Percentiles rank a stretch among this genome's conserved stretches.
These are phyloP conservation scores for Cylindrodendrum hubeiense DNA, from an alignment of 2,329 filamentous ascomycete genomes.

Conservation along the genomic window DNA sequence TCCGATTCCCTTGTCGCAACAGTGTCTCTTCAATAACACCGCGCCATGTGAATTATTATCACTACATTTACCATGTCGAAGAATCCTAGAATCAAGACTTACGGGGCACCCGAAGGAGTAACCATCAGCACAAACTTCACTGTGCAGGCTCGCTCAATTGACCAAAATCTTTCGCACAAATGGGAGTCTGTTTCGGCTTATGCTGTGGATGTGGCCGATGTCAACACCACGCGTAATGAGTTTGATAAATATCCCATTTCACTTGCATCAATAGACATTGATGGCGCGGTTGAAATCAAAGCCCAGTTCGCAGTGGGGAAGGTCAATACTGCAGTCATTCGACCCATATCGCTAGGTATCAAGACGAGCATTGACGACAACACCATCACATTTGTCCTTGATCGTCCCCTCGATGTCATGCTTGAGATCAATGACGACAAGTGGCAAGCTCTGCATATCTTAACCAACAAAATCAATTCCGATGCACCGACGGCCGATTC, in stretches of 20 bases:
- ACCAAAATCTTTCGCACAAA: neutral
- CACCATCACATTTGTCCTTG: conserved; percentile 19
- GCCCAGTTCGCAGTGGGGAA: neutral
- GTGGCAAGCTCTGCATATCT: conserved; percentile 43
- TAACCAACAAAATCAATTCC: conserved; percentile 38
- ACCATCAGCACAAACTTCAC: conserved; percentile 2
- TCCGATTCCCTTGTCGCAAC: neutral
- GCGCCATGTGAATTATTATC: too few species aligned
- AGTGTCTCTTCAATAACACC: too few species aligned
- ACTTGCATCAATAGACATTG: conserved; percentile 10
- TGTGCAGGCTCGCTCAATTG: conserved; percentile 1
- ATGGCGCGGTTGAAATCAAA: conserved; percentile 17
- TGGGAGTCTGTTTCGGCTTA: conserved; percentile 5
- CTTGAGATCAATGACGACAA: conserved; percentile 44
- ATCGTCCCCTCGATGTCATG: conserved; percentile 27
- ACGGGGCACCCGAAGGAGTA: conserved; percentile 3
- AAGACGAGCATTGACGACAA: neutral
- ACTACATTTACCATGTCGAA: neutral
- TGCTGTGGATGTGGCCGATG: conserved; percentile 16
- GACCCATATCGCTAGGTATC: conserved; percentile 18
- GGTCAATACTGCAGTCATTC: conserved; percentile 5
- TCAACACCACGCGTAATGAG: conserved; percentile 12
- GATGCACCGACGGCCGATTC: conserved; percentile 27
- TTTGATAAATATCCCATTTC: conserved; percentile 20
- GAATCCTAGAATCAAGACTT: neutral